Base-by-base conservation (phyloP, 1,284 basidiomycete species). In the Microbotryum intermedium region DNA sequence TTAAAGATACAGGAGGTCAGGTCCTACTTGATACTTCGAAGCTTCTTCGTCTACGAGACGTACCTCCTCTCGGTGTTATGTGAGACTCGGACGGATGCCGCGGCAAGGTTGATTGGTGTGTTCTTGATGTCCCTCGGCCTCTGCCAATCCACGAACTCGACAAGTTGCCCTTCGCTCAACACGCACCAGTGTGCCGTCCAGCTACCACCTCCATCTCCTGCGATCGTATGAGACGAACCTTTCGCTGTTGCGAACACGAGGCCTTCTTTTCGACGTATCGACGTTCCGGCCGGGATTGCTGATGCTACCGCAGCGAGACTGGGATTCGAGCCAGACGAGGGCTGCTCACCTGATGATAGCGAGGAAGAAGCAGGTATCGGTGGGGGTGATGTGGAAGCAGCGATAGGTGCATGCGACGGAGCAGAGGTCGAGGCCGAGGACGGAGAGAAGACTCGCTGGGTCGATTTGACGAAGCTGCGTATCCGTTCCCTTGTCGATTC, bases 141-240 rank as follows among this genome's bases (percentile, higher is more conserved):
- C 34, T 39, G 34, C 61, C 61, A 63, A 21, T 62, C 56, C 25
- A 58, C 59, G 49, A 67, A 70, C 50, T 70, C 69, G 60, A 61
- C 58, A 6, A 70, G 56, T 45, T 62, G 65, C 4, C 67, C 69
- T 26, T 66, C 69, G 29, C 55, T 51, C 4, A 70, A 54, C 3
- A 64, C 62, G 25, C 62, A 57, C 68, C 68, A 70, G 55, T 59
- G 21, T 57, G 62, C 34, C 28, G 56, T 49, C 63, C 65, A 70
- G 3, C 53, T 53, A 11, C 55, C 59, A 18, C 68, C 67, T 26
- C 59, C 57, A 42, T 69, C 67, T 6, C 64, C 65, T 7, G 57
- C 28, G 0, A 30, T 48, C 47, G 66, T 61, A 25, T 68, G 67
- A 3, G 57, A 57, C 16, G 55, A 55, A 1, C 55, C 56, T 49